Base-by-base conservation (phyloP, 2,329 filamentous ascomycete genomes). In the Talaromyces albobiverticillius region DNA sequence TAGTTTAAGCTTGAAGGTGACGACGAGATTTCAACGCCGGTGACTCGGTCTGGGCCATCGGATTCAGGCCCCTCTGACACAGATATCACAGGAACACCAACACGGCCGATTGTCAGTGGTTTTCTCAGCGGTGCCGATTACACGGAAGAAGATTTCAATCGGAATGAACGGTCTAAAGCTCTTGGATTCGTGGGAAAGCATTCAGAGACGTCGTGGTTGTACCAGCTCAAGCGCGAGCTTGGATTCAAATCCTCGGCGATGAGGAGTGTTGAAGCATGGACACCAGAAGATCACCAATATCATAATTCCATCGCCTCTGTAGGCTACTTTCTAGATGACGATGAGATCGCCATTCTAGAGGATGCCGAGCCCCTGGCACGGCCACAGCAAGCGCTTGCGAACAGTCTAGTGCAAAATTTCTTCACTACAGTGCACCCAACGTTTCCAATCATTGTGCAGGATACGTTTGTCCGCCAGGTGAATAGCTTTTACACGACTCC, bases 121-220 rank as follows among this genome's bases (percentile, higher is more conserved):
- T 67, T 71, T 1, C 64, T 69, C 16, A 67, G 67, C 31, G 64
- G 65, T 18, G 61, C 70, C 31, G 74, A 76, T 59, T 67, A 71
- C 36, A 72, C 71, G 18, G 67, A 73, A 46, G 73, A 76, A 57
- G 75, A 77, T 48, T 75, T 74, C 55, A 71, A 72, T 29, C 67
- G 70, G 26, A 68, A 69, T 56, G 69, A 71, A 50, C 67, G 68
- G 43, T 65, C 69, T 11, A 66, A 70, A 47, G 64, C 68, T 1
- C 69, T 69, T 29, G 72, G 74, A 0, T 76, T 74, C 61, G 68
- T 75, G 53, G 75, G 75, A 10, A 75, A 74, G 54, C 72, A 74
- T 51, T 76, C 74, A 4, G 73, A 75, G 49, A 66, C 74, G 38
- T 69, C 68, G 20, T 77, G 75, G 75, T 58, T 76, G 23, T 71